Percentiles rank a stretch among this genome's conserved stretches.
These are phyloP conservation scores for Aechmea fasciata DNA, from an alignment of 176 grass and related monocot genomes.

Conservation along the genomic window DNA sequence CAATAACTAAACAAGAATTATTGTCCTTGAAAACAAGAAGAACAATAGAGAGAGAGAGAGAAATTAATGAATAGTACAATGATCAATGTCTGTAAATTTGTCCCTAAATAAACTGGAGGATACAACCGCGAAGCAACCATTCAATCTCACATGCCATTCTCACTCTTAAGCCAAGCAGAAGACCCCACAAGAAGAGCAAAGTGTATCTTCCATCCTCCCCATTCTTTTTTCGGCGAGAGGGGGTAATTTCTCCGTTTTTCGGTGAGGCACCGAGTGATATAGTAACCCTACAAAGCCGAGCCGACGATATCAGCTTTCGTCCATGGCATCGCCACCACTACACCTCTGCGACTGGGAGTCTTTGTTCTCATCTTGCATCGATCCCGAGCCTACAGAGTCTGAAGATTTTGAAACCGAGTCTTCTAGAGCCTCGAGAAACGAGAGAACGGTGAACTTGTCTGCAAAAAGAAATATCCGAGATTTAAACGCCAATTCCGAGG, in stretches of 20 bases:
- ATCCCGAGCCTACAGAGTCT: conserved; percentile 11
- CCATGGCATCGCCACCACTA: conserved; percentile 55
- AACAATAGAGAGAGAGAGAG: no score
- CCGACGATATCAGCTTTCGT: conserved; percentile 45
- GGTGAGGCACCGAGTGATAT: background rate
- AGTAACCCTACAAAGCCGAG: background rate
- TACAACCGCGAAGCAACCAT: background rate
- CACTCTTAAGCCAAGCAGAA: background rate
- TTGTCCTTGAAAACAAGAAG: no score
- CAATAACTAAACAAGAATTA: no score
- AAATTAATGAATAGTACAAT: no score
- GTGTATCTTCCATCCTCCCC: background rate
- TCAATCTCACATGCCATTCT: background rate
- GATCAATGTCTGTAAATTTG: background rate
- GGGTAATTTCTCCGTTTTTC: background rate
- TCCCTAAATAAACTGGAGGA: background rate
- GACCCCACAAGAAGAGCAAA: background rate
- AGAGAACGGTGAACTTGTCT: conserved; percentile 81
- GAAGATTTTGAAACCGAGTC: conserved; percentile 48
- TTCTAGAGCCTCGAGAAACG: conserved; percentile 91
- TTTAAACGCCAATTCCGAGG: background rate
- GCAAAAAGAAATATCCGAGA: conserved; percentile 14
- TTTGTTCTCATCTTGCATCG: background rate
- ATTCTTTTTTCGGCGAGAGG: background rate
- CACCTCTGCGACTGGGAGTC: conserved; percentile 24